Evolutionary conservation across 2,329 filamentous ascomycete species (phyloP), one percentile per base, ranked within the genome.

Genomic region (Apiospora pterosperma): DNA sequence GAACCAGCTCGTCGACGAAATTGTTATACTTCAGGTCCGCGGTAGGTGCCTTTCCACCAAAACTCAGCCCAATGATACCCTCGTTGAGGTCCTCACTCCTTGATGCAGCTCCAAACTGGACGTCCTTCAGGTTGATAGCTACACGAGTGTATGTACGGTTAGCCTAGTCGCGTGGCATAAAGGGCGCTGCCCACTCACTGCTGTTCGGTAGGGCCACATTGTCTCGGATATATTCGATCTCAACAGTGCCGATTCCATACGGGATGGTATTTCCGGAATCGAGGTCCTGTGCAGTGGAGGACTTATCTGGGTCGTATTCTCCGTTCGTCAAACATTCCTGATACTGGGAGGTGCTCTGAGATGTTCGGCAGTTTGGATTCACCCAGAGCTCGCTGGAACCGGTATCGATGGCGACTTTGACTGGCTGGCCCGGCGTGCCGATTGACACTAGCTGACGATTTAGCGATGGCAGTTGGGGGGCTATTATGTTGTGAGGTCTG

Each of bases 91-190:
- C 67, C 7, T 79, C 80, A 16, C 74, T 70, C 28, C 16, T 3
- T 38, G 82, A 84, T 19, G 88, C 89, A 39, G 90, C 84, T 66
- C 89, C 89, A 66, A 92, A 90, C 71, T 90, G 86, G 62, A 90
- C 81, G n/a, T 78, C 73, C n/a, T 78, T 72, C 19, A 88, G 79
- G 3, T 79, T 70, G 60, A 62, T 62, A 21, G 58, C n/a, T n/a
- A n/a, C n/a, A n/a, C n/a, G n/a, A n/a, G n/a, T n/a, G n/a, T n/a
- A n/a, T n/a, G n/a, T n/a, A n/a, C n/a, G n/a, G n/a, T n/a, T n/a
- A n/a, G 41, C 41, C 23, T 16, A n/a, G 19, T 44, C 41, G 41
- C 19, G 2, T 21, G 14, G 41, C 19, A n/a, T 11, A 44, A 21
- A 44, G 23, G 41, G 19, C 76, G n/a, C n/a, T n/a, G n/a, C n/a